These are phyloP conservation scores for Penicillium verhagenii DNA, from an alignment of 495 filamentous ascomycete species.

Conservation along the genomic window DNA sequence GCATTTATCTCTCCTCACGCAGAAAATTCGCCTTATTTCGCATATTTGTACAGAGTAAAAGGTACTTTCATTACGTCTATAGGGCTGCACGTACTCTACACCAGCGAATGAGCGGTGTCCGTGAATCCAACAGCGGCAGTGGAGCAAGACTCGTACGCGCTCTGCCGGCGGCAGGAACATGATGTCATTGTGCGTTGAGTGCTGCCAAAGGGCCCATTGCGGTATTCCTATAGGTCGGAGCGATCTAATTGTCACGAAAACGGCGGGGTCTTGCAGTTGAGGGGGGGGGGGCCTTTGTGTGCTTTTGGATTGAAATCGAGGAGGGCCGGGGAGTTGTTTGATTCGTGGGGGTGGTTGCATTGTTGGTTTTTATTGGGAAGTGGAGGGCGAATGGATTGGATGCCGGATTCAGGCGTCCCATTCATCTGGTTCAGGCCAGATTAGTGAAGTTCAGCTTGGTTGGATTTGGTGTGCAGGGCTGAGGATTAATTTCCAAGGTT, in stretches of 20 bases:
- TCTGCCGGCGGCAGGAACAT: background rate
- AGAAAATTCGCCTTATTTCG: too few species aligned
- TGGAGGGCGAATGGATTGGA: background rate
- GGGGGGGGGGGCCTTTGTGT: too few species aligned
- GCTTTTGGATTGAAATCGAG: background rate
- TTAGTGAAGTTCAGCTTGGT: too few species aligned
- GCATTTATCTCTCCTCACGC: too few species aligned
- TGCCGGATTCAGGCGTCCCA: too few species aligned
- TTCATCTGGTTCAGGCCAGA: too few species aligned
- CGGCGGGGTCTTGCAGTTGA: background rate
- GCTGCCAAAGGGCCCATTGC: background rate
- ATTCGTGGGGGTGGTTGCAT: background rate
- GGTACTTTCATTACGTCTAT: too few species aligned
- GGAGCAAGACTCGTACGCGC: background rate
- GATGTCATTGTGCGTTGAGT: constrained; percentile 1
- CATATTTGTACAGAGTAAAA: too few species aligned
- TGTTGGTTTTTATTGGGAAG: background rate
- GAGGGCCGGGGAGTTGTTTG: background rate
- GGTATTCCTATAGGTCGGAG: background rate
- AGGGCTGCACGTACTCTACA: too few species aligned
- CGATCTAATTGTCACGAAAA: too few species aligned
- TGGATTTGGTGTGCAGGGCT: too few species aligned
- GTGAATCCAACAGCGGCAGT: constrained; percentile 1
- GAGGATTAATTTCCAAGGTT: background rate
- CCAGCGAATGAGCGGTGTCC: background rate